These are phyloP conservation scores for Pichia phayaonensis DNA, from an alignment of 805 yeast species.

Conservation along the genomic window DNA sequence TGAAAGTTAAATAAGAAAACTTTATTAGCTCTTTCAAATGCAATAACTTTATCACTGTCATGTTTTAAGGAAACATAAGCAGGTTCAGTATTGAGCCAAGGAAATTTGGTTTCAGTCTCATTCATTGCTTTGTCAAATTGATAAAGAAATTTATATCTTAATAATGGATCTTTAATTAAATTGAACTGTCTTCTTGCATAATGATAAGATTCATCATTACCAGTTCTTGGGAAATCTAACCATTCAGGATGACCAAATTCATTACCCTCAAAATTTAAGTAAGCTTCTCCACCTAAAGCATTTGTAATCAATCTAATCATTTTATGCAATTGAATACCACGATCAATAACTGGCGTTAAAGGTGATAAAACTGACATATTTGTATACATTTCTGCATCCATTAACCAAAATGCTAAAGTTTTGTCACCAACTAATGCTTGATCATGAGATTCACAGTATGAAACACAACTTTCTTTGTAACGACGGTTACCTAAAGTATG, in stretches of 20 bases:
- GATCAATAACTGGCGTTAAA: constrained; percentile 69
- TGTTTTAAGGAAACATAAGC: constrained; percentile 86
- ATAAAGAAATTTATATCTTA: constrained; percentile 72
- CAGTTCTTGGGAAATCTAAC: constrained; percentile 93
- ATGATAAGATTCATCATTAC: constrained; percentile 81
- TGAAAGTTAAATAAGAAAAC: constrained; percentile 87
- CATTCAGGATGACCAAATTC: constrained; percentile 99
- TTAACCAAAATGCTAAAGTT: constrained; percentile 93
- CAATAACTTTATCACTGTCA: constrained; percentile 83
- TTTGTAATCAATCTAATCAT: constrained; percentile 83
- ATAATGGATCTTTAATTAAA: constrained; percentile 66
- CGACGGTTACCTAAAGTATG: constrained; percentile 84
- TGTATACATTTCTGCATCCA: constrained; percentile 98
- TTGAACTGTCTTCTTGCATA: constrained; percentile 95
- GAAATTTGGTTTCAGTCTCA: constrained; percentile 56
- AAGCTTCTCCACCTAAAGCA: constrained; percentile 94
- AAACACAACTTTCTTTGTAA: constrained; percentile 79
- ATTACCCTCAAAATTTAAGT: constrained; percentile 92
- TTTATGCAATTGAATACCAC: constrained; percentile 89
- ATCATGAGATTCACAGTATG: constrained; percentile 93
- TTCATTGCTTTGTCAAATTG: constrained; percentile 86
- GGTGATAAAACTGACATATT: constrained; percentile 77
- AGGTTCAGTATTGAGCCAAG: constrained; percentile 62
- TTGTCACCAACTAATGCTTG: constrained; percentile 98
- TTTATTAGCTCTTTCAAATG: constrained; percentile 79